Percentiles rank a stretch among this genome's conserved stretches.
phyloP scores from a whole-genome alignment of 305 asterid species.

The Plantago coronopus region DNA sequence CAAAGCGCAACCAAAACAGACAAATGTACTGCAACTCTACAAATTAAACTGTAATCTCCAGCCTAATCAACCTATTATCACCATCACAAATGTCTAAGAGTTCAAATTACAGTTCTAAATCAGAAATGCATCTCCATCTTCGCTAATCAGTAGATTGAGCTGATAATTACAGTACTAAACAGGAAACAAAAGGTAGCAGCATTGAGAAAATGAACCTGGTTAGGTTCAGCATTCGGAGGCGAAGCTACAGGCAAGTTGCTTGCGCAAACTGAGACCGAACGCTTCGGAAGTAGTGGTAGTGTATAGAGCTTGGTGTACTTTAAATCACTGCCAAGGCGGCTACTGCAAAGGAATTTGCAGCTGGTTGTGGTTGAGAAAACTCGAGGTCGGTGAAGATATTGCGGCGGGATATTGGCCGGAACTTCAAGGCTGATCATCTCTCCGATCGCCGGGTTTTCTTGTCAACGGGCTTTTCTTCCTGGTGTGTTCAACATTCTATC shows the following conservation, averaged over 20 bases:
- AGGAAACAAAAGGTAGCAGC: not conserved
- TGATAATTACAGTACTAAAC: not conserved
- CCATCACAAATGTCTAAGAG: too few relatives aligned
- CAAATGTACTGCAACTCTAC: too few relatives aligned
- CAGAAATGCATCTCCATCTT: not conserved
- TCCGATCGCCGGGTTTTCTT: constrained; percentile 5
- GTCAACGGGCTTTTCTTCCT: constrained; percentile 5
- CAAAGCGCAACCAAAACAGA: too few relatives aligned
- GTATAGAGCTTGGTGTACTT: constrained; percentile 23
- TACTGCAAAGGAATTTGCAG: constrained; percentile 15
- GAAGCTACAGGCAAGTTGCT: constrained; percentile 27
- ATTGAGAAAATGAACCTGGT: constrained; percentile 29
- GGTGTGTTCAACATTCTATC: constrained; percentile 15
- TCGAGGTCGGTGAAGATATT: constrained; percentile 17
- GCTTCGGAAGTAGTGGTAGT: constrained; percentile 20
- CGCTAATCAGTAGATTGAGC: not conserved
- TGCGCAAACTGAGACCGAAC: constrained; percentile 31
- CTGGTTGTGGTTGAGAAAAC: constrained; percentile 14
- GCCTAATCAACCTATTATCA: too few relatives aligned
- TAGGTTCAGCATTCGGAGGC: constrained; percentile 20
- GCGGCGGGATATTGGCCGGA: constrained; percentile 16
- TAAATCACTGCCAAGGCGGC: constrained; percentile 14
- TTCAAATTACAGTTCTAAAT: too few relatives aligned
- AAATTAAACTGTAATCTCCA: too few relatives aligned
- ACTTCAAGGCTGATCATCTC: constrained; percentile 32